Evolutionary conservation across 495 filamentous ascomycete genomes (phyloP).

Genomic region (Aspergillus bridgeri): DNA sequence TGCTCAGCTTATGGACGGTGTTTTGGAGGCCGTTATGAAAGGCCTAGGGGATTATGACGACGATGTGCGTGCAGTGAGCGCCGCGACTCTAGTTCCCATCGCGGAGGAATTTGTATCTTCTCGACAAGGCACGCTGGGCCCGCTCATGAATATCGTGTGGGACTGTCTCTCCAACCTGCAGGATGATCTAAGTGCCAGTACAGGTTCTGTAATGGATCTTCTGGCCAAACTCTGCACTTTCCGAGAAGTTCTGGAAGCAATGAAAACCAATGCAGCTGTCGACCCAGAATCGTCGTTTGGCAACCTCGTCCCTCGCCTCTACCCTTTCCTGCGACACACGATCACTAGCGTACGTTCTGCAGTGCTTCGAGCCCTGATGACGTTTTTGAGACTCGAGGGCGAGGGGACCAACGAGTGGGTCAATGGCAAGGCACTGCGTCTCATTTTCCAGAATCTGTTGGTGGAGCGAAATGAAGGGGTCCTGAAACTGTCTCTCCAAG

Average conservation of each 20-base stretch:
- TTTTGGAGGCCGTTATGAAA: slow-evolving; percentile 89
- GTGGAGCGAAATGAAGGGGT: slow-evolving; percentile 85
- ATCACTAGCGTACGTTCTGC: slow-evolving; percentile 93
- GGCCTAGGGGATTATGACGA: slow-evolving; percentile 88
- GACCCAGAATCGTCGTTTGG: slow-evolving; percentile 86
- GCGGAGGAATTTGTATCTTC: slow-evolving; percentile 88
- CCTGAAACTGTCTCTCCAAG: slow-evolving; percentile 73
- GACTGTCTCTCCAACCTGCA: slow-evolving; percentile 91
- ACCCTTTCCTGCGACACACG: slow-evolving; percentile 94
- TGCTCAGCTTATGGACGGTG: slow-evolving; percentile 82
- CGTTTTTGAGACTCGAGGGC: slow-evolving; percentile 82
- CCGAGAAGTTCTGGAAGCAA: slow-evolving; percentile 85
- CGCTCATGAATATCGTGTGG: slow-evolving; percentile 93
- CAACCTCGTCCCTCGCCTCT: slow-evolving; percentile 86
- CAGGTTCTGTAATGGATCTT: slow-evolving; percentile 96
- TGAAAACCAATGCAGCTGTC: slow-evolving; percentile 82
- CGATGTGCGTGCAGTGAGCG: slow-evolving; percentile 94
- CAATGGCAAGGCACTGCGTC: slow-evolving; percentile 78
- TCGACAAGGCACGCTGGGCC: slow-evolving; percentile 68
- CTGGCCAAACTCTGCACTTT: slow-evolving; percentile 94
- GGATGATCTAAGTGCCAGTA: slow-evolving; percentile 95
- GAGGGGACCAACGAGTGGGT: slow-evolving; percentile 87
- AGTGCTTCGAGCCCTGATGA: slow-evolving; percentile 86
- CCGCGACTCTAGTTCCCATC: slow-evolving; percentile 92
- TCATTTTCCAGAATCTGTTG: slow-evolving; percentile 91